Conservation (phyloP, 345 rosid genomes). For the Heritiera fomes region DNA sequence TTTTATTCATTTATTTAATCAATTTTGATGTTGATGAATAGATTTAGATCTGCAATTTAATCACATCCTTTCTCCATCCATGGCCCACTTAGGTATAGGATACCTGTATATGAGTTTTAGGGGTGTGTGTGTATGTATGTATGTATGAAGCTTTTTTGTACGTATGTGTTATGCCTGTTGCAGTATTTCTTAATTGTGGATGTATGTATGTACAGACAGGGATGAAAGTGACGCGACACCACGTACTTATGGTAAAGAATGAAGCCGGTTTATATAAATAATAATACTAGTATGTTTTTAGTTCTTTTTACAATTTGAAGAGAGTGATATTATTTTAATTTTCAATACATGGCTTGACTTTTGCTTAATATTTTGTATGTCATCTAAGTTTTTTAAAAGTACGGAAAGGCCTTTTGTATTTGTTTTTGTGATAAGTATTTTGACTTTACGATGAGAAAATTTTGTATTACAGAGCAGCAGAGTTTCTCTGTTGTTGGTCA, state of each 20-base stretch:
- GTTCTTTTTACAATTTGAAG: neutral
- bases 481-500: neutral
- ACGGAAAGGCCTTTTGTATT: neutral
- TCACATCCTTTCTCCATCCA: constrained; percentile 4
- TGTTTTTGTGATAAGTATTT: neutral
- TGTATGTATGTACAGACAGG: constrained; percentile 18
- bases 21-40: constrained; percentile 26
- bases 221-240: constrained; percentile 5
- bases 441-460: neutral
- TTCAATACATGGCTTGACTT: too few relatives aligned
- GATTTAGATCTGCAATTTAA: constrained; percentile 32
- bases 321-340: neutral
- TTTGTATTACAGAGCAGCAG: neutral
- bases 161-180: neutral
- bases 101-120: neutral
- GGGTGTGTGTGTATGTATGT: too few relatives aligned
- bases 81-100: constrained; percentile 13
- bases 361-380: neutral
- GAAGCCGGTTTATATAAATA: neutral
- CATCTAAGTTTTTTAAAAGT: neutral
- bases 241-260: neutral
- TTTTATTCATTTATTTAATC: neutral
- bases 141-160: neutral
- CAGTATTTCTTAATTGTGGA: constrained; percentile 6
- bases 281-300: neutral